Evolutionary conservation across 2,329 filamentous ascomycete species (phyloP), one percentile per base, ranked within the genome.

Genomic region (Microdochium nivale): DNA sequence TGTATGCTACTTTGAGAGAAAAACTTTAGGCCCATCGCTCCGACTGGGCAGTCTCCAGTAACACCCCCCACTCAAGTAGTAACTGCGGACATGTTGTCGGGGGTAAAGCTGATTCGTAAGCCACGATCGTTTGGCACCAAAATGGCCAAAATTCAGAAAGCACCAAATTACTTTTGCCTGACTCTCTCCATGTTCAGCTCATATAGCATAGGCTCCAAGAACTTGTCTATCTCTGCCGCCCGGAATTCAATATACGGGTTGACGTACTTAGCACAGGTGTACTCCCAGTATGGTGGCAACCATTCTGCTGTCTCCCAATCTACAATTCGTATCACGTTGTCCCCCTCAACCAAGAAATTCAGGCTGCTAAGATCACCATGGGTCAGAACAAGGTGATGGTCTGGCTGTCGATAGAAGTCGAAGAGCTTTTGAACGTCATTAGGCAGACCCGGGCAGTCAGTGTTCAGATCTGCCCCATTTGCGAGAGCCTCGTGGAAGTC

Each of bases 321-420:
- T 7, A 50, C 25, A 30, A 66, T 61, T 1, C 60, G 62, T 3
- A 61, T 57, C 5, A 67, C 49, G 23, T 61, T 44, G 16, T 65
- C 62, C 8, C 58, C 60, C 0, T 52, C 51, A 0, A 64, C 56
- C 1, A 68, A 19, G 5, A 67, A 52, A 25, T 68, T 68, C 0
- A 61, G 27, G 48, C 57, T 58, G 24, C 60, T 64, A 0, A 68
- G 51, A 27, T 68, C 62, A 44, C 66, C 60, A 24, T 60, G 58
- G 2, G 58, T 60, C 19, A 60, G 46, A 0, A 52, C 51, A 10
- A 27, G n/a, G 16, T 44, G n/a, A 23, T 44, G 14, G 16, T 19
- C 33, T 16, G 33, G 16, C n/a, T 14, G 33, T 7, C 33, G 33
- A 16, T 37, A 37, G 33, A 37, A 37, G 4, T 37, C 33, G 14